phyloP scores from a whole-genome alignment of 2,329 filamentous ascomycete species.

The Paraphaeosphaeria sporulosa region DNA sequence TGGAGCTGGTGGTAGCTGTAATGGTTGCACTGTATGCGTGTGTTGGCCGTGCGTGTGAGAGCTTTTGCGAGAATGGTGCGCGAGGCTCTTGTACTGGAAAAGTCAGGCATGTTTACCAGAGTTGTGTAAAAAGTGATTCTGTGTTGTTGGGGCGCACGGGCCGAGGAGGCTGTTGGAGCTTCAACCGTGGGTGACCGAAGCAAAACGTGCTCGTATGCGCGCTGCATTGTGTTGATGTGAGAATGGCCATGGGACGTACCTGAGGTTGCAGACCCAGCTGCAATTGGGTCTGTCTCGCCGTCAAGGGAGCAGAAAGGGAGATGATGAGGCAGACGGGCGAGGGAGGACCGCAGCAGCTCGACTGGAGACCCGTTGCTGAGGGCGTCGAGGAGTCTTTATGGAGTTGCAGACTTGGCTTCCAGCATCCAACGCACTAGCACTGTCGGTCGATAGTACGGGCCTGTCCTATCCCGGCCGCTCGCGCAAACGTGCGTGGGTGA shows the following conservation, averaged over 20 bases:
- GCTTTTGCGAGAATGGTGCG: background rate
- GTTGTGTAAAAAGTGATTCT: background rate
- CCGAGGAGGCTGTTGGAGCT: background rate
- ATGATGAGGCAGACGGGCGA: slow-evolving; percentile 19
- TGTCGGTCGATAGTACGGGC: slow-evolving; percentile 12
- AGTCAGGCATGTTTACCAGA: background rate
- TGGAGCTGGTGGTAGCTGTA: background rate
- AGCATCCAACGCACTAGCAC: slow-evolving; percentile 18
- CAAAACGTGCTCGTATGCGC: background rate
- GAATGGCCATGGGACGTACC: slow-evolving; percentile 12
- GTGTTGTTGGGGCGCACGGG: background rate
- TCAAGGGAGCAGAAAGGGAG: slow-evolving; percentile 25
- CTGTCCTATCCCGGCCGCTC: slow-evolving; percentile 12
- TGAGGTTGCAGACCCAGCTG: slow-evolving; percentile 31
- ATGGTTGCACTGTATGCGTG: background rate
- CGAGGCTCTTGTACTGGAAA: background rate
- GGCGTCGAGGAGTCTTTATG: slow-evolving; percentile 23
- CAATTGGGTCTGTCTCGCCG: slow-evolving; percentile 33
- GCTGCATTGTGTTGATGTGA: background rate
- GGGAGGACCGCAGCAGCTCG: slow-evolving; percentile 27
- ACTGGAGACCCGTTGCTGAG: slow-evolving; percentile 6
- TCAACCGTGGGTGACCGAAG: background rate
- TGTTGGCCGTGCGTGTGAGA: background rate
- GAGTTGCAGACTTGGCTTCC: slow-evolving; percentile 14
- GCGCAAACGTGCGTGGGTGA: slow-evolving; percentile 16